Percentiles rank a stretch among this genome's conserved stretches.
phyloP scores from a whole-genome alignment of 805 yeast species.

The Kodamaea restingae region DNA sequence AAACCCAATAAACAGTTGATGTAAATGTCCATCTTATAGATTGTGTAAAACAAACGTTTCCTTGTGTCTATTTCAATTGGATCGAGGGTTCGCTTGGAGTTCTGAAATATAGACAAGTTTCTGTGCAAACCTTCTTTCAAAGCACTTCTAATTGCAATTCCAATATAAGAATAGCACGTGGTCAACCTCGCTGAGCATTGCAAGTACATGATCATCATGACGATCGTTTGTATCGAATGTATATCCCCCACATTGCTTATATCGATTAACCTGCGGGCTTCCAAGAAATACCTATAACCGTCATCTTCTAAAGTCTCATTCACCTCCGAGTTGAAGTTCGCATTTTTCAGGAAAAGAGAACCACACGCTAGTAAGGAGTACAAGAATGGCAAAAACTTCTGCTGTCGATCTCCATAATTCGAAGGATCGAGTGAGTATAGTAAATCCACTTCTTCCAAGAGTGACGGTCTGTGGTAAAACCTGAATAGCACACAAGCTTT shows the following conservation, averaged over 20 bases:
- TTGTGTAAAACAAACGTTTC: slow-evolving; percentile 83
- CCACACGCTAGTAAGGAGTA: slow-evolving; percentile 91
- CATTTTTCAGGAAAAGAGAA: slow-evolving; percentile 62
- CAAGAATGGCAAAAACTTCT: slow-evolving; percentile 70
- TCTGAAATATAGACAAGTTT: slow-evolving; percentile 47
- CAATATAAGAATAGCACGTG: slow-evolving; percentile 85
- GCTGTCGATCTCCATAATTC: slow-evolving; percentile 68
- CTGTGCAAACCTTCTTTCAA: slow-evolving; percentile 80
- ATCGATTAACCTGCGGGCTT: slow-evolving; percentile 75
- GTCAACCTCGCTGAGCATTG: slow-evolving; percentile 87
- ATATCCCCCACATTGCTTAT: slow-evolving; percentile 81
- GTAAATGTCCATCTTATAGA: slow-evolving; percentile 86
- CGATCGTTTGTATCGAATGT: slow-evolving; percentile 78
- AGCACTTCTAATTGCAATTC: slow-evolving; percentile 80
- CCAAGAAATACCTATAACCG: slow-evolving; percentile 75
- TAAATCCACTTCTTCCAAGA: slow-evolving; percentile 68
- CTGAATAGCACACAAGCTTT: slow-evolving; percentile 82
- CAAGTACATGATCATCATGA: slow-evolving; percentile 78
- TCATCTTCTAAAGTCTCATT: slow-evolving; percentile 58
- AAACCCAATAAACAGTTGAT: slow-evolving; percentile 83
- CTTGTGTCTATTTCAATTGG: slow-evolving; percentile 81
- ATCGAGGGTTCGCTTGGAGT: slow-evolving; percentile 51
- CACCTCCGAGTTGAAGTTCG: slow-evolving; percentile 19
- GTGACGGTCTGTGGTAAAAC: slow-evolving; percentile 81
- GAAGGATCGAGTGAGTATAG: slow-evolving; percentile 73